Evolutionary conservation across 805 yeast species (phyloP).

Genomic region (Torulaspora gathmanii): DNA sequence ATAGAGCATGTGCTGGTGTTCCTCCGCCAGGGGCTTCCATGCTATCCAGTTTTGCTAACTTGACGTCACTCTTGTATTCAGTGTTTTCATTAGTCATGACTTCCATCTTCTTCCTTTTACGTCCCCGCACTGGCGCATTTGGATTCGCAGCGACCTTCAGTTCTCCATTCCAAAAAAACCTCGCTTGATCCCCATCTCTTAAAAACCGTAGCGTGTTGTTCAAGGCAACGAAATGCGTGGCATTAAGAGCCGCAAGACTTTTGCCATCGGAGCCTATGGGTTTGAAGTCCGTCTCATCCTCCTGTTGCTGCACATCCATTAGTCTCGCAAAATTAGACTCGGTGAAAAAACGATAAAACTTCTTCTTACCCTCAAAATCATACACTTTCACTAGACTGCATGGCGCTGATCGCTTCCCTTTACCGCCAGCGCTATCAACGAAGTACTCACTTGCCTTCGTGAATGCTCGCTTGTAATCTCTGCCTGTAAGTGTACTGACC

Average conservation of each 20-base stretch:
- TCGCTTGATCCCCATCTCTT: conserved; percentile 17
- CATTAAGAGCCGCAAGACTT: conserved; percentile 23
- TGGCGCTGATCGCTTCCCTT: conserved; percentile 29
- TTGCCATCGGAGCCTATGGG: conserved; percentile 8
- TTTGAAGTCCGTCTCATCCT: background rate
- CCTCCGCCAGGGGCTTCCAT: background rate
- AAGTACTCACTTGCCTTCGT: conserved; percentile 48
- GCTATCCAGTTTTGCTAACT: background rate
- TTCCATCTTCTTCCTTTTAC: conserved; percentile 17
- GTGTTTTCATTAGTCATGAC: background rate
- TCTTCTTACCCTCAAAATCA: conserved; percentile 69
- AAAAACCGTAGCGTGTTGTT: conserved; percentile 30
- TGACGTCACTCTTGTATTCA: background rate
- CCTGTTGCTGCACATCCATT: conserved; percentile 20
- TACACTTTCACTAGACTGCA: conserved; percentile 52
- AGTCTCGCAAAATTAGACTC: conserved; percentile 38
- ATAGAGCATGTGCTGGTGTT: background rate
- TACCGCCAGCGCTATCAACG: conserved; percentile 39
- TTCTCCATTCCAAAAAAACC: conserved; percentile 36
- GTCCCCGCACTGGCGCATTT: conserved; percentile 12
- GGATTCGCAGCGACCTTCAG: conserved; percentile 17
- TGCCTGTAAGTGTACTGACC: conserved; percentile 49
- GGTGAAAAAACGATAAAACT: conserved; percentile 63
- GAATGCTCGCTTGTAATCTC: conserved; percentile 47
- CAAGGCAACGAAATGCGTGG: conserved; percentile 26